Evolutionary conservation across 1,139 yeast genomes (phyloP).

Genomic region (Saccharomyces hybrid): DNA sequence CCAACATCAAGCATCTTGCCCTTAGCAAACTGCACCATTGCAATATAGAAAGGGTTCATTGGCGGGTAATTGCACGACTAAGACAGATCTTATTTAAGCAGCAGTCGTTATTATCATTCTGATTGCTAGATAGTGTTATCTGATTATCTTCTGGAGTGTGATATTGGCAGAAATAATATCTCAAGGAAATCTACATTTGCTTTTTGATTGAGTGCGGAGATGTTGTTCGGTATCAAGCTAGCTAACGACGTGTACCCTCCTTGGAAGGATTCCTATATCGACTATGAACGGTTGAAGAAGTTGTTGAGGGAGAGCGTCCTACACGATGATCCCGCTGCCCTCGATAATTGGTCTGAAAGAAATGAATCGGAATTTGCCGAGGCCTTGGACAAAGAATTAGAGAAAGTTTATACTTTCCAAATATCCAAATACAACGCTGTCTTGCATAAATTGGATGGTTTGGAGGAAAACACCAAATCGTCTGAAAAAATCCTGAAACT

Average conservation of each 20-base stretch:
- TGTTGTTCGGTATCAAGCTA: constrained; percentile 83
- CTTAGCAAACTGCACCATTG: not conserved
- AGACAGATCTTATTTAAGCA: not conserved
- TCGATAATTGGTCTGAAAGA: constrained; percentile 62
- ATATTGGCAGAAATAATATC: not conserved
- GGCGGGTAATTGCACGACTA: not conserved
- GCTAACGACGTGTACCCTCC: constrained; percentile 78
- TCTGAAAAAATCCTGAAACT: constrained; percentile 26
- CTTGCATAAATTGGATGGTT: constrained; percentile 51
- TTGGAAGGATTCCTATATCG: constrained; percentile 78
- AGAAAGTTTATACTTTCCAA: constrained; percentile 89
- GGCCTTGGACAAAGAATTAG: constrained; percentile 76
- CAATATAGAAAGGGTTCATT: not conserved
- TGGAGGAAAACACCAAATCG: constrained; percentile 44
- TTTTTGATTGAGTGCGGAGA: constrained; percentile 22
- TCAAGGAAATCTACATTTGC: not conserved
- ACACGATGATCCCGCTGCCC: not conserved
- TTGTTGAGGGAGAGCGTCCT: constrained; percentile 55
- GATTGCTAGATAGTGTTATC: not conserved
- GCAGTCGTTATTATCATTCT: not conserved
- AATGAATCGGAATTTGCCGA: constrained; percentile 81
- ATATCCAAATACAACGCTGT: constrained; percentile 60
- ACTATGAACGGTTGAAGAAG: constrained; percentile 72
- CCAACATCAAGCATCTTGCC: not conserved
- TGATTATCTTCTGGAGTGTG: not conserved